These are phyloP conservation scores for Plectosphaerella sp. DNA, from an alignment of 2,329 filamentous ascomycete species.

Conservation along the genomic window DNA sequence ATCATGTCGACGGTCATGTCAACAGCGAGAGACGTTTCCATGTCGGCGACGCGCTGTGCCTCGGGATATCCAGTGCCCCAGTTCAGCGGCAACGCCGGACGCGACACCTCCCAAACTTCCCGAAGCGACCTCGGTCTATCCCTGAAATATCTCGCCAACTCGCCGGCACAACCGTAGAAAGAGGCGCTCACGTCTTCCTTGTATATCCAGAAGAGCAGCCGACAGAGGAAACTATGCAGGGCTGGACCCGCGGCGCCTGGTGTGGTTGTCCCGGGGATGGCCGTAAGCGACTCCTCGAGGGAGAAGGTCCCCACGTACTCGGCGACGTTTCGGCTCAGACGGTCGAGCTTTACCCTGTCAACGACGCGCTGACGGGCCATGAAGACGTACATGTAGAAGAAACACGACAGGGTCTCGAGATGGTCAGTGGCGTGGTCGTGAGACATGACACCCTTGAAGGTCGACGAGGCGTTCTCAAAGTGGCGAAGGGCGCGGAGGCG, in stretches of 20 bases:
- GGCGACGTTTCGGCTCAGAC: neutral
- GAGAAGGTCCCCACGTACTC: neutral
- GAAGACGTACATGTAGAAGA: neutral
- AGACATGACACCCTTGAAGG: neutral
- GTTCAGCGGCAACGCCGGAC: neutral
- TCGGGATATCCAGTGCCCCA: neutral
- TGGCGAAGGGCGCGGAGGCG: neutral
- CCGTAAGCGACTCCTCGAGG: neutral
- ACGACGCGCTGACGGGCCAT: neutral
- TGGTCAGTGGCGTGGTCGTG: neutral
- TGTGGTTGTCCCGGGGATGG: neutral
- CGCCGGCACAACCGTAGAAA: neutral
- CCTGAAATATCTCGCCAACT: neutral
- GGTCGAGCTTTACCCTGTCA: neutral
- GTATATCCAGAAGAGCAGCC: neutral
- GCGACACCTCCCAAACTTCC: neutral
- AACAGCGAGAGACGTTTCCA: neutral
- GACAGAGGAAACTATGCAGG: neutral
- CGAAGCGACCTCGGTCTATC: neutral
- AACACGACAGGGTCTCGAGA: neutral
- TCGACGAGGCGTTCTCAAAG: neutral
- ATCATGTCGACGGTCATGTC: neutral
- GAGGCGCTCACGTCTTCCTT: neutral
- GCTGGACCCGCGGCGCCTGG: neutral
- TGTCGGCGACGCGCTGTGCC: neutral